Evolutionary conservation across 2,329 filamentous ascomycete genomes (phyloP), one percentile per base, ranked within the genome.

Genomic region (Calonectria fujianensis): DNA sequence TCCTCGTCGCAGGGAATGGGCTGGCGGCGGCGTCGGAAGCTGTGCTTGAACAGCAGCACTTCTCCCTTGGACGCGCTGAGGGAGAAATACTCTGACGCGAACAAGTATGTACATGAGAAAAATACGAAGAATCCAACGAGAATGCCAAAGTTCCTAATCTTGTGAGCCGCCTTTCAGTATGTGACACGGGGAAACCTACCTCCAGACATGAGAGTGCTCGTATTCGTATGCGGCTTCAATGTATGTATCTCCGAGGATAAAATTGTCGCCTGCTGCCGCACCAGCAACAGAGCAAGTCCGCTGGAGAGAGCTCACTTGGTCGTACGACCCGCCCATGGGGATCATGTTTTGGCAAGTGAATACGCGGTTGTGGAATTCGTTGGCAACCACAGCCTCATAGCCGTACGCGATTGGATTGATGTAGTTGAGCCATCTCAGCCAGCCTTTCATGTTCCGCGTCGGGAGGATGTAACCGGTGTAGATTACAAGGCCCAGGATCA

Each of bases 21-120:
- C 35, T 37, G 45, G 20, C 29, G 54, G 4, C 39, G 48, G 18
- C 45, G 29, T 24, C 64, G 32, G 13, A 32, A 63, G 32, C 50
- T 45, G 35, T 69, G 52, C 8, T 64, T 89, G 82, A 94, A 95
- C n/a, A 95, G 90, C 2, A 95, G 88, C 5, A 92, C 90, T 81
- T 95, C 93, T 3, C 92, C 93, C 10, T 87, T 86, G 0, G 89
- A 90, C 0, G 89, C 87, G 0, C 92, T 92, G 82, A 93, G 93
- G 4, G 61, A 73, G 39, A 73, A 63, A 77, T 93, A 78, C 80
- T 95, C 93, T 0, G 90, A 88, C 0, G 91, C 90, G 29, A 90
- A 65, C 67, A 94, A 88, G 83, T 95, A 94, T 2, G 92, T 77
- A 7, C 83, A 74, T 84, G 92, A 89, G 85, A 94, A 94, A 74